These are phyloP conservation scores for Mycogone perniciosa DNA, from an alignment of 2,329 filamentous ascomycete species.

Conservation along the genomic window DNA sequence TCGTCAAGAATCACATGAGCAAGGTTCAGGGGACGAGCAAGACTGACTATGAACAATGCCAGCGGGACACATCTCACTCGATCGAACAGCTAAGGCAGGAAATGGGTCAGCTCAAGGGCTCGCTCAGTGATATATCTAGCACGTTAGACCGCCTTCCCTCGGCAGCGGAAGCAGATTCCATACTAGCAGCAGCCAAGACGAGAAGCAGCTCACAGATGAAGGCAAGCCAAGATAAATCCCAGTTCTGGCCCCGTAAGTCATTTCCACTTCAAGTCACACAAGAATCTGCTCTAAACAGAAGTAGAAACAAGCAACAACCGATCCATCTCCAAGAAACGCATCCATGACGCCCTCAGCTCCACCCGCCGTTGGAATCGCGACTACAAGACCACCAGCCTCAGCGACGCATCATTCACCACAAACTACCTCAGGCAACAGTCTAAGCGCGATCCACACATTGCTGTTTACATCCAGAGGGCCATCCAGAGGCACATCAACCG, in stretches of 20 bases:
- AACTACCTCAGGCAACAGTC: conserved; percentile 32
- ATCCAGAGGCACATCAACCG: conserved; percentile 22
- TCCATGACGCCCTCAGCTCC: conserved; percentile 30
- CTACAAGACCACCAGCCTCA: conserved; percentile 27
- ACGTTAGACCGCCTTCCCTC: conserved; percentile 20
- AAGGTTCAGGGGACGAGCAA: conserved; percentile 6
- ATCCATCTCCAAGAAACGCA: conserved; percentile 18
- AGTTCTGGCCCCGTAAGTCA: neutral
- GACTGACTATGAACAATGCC: conserved; percentile 14
- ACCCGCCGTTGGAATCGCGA: conserved; percentile 35
- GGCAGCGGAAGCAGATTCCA: conserved; percentile 16
- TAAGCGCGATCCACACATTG: conserved; percentile 29
- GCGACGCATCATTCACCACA: conserved; percentile 25
- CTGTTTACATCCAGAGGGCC: conserved; percentile 27
- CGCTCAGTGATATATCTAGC: conserved; percentile 18
- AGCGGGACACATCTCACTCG: conserved; percentile 16
- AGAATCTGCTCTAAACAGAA: neutral
- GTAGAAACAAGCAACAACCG: neutral
- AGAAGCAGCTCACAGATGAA: conserved; percentile 1
- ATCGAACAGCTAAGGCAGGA: conserved; percentile 18
- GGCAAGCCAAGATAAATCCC: neutral
- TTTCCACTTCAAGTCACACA: neutral
- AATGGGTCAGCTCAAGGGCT: conserved; percentile 18
- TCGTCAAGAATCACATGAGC: conserved; percentile 24
- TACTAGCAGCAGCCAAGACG: neutral